Percentiles rank a stretch among this genome's conserved stretches.
Conservation (phyloP, 495 filamentous ascomycete genomes). For the Ramalina peruviana region DNA sequence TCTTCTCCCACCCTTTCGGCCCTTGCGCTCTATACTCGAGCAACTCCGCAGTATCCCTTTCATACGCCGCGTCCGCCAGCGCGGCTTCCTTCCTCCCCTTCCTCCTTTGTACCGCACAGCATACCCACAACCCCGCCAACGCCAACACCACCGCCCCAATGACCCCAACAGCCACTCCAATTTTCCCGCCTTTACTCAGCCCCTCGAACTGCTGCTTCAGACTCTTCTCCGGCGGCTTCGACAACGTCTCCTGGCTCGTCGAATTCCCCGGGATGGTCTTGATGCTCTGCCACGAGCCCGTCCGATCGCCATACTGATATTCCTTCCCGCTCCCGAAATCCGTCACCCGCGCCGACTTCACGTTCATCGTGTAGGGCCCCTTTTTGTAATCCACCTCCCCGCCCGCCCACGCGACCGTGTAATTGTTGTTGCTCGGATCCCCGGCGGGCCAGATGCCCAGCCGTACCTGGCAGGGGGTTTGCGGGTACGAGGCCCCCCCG, state of each 20-base stretch:
- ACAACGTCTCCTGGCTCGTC: conserved; percentile 28
- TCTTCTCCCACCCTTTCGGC: no score
- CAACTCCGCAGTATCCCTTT: conserved; percentile 50
- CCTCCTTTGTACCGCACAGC: conserved; percentile 53
- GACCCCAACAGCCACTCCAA: conserved; percentile 42
- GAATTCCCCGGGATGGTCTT: conserved; percentile 48
- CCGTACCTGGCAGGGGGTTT: conserved; percentile 80
- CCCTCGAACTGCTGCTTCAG: conserved; percentile 42
- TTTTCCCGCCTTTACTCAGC: conserved; percentile 38
- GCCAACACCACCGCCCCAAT: conserved; percentile 34
- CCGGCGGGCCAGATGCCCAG: conserved; percentile 82
- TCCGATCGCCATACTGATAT: conserved; percentile 53
- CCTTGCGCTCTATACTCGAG: conserved; percentile 34
- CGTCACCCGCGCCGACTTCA: conserved; percentile 48
- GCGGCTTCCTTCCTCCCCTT: conserved; percentile 49
- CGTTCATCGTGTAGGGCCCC: conserved; percentile 68
- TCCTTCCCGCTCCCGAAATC: conserved; percentile 56
- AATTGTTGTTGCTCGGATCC: conserved; percentile 50
- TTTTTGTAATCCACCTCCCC: conserved; percentile 56
- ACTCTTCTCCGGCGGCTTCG: conserved; percentile 26
- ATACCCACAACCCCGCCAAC: conserved; percentile 33
- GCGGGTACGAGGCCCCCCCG: conserved; percentile 61
- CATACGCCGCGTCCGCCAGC: conserved; percentile 36
- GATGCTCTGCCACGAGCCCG: conserved; percentile 59
- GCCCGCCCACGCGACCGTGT: conserved; percentile 63